A percentile compares a stretch with the other conserved stretches of the same genome.
phyloP scores from a whole-genome alignment of 176 grass and related monocot genomes.

The Cenchrus purpureus region DNA sequence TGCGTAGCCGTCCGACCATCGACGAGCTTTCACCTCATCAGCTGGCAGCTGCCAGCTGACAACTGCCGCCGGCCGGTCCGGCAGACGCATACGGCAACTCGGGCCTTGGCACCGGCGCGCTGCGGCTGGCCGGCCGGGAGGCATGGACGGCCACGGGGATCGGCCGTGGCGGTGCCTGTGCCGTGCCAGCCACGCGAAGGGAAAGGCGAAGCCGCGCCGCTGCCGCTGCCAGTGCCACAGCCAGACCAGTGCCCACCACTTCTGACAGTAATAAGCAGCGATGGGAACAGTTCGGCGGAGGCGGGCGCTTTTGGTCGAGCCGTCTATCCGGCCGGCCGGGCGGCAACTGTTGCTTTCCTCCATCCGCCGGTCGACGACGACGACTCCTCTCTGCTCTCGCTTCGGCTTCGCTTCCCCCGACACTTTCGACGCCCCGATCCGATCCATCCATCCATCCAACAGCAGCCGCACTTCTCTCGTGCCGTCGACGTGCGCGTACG shows the following conservation, averaged over 20 bases:
- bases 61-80: neutral
- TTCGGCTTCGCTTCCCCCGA: neutral
- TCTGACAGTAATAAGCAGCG: neutral
- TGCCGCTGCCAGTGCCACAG: neutral
- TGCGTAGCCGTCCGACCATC: neutral
- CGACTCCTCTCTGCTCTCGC: neutral
- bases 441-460: neutral
- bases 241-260: neutral
- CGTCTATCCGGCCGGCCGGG: constrained; percentile 29
- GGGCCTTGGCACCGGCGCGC: neutral
- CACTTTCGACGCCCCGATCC: neutral
- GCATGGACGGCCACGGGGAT: neutral
- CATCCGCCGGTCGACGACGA: constrained; percentile 18
- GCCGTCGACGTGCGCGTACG: neutral
- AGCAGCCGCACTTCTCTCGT: neutral
- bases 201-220: neutral
- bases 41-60: neutral
- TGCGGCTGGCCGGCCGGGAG: neutral
- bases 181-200: neutral
- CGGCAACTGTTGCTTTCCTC: constrained; percentile 34
- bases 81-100: neutral
- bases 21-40: neutral
- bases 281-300: constrained; percentile 28
- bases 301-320: constrained; percentile 17
- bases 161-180: neutral